Conservation (phyloP, 495 filamentous ascomycete species). For the Podospora bellae-mahoneyi region DNA sequence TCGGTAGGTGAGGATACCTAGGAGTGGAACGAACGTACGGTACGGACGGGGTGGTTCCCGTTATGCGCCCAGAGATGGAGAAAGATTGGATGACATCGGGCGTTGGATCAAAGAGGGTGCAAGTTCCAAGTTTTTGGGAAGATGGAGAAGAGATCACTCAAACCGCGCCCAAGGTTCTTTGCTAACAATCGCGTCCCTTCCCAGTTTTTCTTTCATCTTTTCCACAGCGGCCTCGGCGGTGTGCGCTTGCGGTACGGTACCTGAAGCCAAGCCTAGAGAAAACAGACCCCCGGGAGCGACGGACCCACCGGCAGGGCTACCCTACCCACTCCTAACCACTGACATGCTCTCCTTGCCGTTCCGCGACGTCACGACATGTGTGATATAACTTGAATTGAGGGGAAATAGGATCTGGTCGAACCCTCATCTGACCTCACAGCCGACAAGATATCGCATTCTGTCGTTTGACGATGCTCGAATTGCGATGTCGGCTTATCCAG, state of each 20-base stretch:
- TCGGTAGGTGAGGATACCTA: neutral
- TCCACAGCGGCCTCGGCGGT: neutral
- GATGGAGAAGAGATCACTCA: neutral
- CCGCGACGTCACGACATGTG: neutral
- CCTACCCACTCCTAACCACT: neutral
- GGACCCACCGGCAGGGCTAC: constrained; percentile 2
- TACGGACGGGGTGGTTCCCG: neutral
- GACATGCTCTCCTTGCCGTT: neutral
- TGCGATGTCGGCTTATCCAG: constrained; percentile 3
- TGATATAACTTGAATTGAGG: neutral
- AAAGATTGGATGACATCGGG: neutral
- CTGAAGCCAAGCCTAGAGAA: neutral
- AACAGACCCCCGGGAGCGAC: constrained; percentile 5
- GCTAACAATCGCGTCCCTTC: neutral
- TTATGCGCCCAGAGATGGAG: constrained; percentile 1
- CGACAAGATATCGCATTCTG: neutral
- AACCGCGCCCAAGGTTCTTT: neutral
- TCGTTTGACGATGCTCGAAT: neutral
- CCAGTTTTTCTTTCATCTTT: neutral
- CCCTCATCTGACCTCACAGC: neutral
- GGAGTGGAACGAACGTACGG: neutral
- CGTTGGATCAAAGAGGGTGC: constrained; percentile 1
- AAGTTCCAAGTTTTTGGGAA: constrained; percentile 9
- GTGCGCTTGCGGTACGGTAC: neutral
- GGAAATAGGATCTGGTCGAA: neutral